Conservation (phyloP, 2,329 filamentous ascomycete genomes). For the Fusarium scirpi region DNA sequence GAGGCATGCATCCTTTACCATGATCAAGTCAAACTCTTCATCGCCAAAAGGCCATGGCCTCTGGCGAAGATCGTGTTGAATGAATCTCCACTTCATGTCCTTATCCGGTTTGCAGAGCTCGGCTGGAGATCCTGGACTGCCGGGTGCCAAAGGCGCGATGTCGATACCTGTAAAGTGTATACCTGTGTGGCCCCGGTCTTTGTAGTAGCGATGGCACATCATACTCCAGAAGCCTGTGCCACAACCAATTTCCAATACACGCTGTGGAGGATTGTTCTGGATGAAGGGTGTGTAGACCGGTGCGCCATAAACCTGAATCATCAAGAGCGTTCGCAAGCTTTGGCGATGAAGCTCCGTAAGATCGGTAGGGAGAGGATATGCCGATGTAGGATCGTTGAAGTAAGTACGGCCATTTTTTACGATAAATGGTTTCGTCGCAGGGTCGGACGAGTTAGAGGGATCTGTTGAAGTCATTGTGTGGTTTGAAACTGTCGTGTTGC, state of each 20-base stretch:
- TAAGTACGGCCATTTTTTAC: constrained; percentile 85
- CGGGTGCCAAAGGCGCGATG: constrained; percentile 75
- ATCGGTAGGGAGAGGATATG: constrained; percentile 91
- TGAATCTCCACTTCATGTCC: constrained; percentile 88
- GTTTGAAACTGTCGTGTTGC: constrained; percentile 56
- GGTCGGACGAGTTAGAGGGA: constrained; percentile 58
- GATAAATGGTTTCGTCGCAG: constrained; percentile 68
- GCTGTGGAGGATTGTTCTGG: constrained; percentile 74
- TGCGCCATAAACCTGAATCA: constrained; percentile 83
- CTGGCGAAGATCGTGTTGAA: constrained; percentile 85
- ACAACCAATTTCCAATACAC: constrained; percentile 88
- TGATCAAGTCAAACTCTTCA: constrained; percentile 86
- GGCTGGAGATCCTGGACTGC: constrained; percentile 48
- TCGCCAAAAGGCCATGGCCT: constrained; percentile 82
- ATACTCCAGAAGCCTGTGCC: constrained; percentile 91
- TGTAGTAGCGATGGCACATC: constrained; percentile 85
- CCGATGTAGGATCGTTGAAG: constrained; percentile 76
- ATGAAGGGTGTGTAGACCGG: constrained; percentile 80
- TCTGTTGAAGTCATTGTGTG: constrained; percentile 64
- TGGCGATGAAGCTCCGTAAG: constrained; percentile 89
- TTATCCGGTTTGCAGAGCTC: constrained; percentile 67
- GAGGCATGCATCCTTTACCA: constrained; percentile 85
- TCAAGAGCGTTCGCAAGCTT: constrained; percentile 82
- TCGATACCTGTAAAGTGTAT: constrained; percentile 87
- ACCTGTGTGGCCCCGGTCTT: constrained; percentile 72